Conservation (phyloP, 1,284 basidiomycete genomes). For the Apiotrichum brassicae region DNA sequence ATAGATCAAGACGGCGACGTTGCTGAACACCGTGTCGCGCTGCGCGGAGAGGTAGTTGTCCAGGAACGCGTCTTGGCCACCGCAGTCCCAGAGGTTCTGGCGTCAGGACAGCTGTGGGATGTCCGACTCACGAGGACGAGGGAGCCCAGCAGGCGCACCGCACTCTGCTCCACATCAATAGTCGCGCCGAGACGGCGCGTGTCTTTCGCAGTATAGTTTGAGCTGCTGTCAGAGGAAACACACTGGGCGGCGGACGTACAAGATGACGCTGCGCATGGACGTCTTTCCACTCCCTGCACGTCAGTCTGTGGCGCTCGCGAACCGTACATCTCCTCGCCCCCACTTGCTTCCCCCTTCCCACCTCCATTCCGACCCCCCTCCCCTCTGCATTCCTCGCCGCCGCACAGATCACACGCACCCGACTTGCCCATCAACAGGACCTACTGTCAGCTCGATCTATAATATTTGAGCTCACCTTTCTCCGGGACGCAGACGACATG, state of each 20-base stretch:
- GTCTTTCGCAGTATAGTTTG: conserved; percentile 83
- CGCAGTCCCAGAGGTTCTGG: conserved; percentile 92
- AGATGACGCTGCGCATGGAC: conserved; percentile 98
- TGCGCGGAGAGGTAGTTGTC: conserved; percentile 89
- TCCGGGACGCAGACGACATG: conserved; percentile 34
- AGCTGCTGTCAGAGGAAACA: conserved; percentile 51
- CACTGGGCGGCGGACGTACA: conserved; percentile 55
- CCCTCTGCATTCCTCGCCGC: no score
- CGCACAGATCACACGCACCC: conserved; percentile 51
- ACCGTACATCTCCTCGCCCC: no score
- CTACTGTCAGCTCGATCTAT: conserved; percentile 19
- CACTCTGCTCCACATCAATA: conserved; percentile 95
- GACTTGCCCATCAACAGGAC: conserved; percentile 93
- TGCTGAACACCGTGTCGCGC: conserved; percentile 84
- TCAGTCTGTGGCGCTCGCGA: not conserved
- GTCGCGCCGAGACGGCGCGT: conserved; percentile 90
- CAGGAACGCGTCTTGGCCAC: conserved; percentile 96
- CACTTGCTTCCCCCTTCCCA: no score
- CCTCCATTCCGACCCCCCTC: no score
- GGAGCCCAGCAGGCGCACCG: conserved; percentile 84
- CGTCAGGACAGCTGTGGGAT: conserved; percentile 49
- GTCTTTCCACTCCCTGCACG: conserved; percentile 58
- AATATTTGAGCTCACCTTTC: conserved; percentile 26
- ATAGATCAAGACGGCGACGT: conserved; percentile 95
- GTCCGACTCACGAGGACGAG: conserved; percentile 36